Evolutionary conservation across 2,329 filamentous ascomycete species (phyloP).

Genomic region (Fusarium papillatum): DNA sequence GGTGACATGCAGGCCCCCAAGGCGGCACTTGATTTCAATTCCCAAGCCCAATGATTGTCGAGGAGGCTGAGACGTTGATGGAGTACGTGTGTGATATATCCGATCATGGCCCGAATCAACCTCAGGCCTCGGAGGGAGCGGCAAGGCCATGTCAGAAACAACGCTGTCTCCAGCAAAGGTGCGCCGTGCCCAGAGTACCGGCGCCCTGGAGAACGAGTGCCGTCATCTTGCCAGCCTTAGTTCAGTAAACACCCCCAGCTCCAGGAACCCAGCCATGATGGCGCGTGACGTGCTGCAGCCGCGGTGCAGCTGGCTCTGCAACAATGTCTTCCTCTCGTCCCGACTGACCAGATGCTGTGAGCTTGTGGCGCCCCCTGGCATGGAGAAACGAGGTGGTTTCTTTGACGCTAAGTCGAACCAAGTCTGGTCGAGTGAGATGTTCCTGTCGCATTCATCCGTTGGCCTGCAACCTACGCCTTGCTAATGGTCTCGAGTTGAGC

Average conservation of each 20-base stretch:
- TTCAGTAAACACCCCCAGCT: not conserved
- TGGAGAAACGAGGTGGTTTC: not conserved
- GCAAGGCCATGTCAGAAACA: not conserved
- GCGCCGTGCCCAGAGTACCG: not conserved
- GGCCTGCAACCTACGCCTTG: not conserved
- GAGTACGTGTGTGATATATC: not conserved
- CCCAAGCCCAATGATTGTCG: not conserved
- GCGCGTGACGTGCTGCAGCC: slow-evolving; percentile 26
- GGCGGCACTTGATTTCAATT: not conserved
- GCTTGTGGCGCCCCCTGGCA: slow-evolving; percentile 20
- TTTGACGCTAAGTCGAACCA: not conserved
- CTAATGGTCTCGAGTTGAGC: not conserved
- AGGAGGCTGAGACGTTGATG: not conserved
- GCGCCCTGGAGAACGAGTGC: not conserved
- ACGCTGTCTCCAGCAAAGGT: not conserved
- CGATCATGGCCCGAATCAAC: not conserved
- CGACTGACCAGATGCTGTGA: not conserved
- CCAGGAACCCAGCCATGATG: slow-evolving; percentile 5
- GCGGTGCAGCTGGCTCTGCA: slow-evolving; percentile 16
- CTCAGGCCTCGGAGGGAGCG: not conserved
- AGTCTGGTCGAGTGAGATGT: not conserved
- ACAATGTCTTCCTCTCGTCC: slow-evolving; percentile 3
- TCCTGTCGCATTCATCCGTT: not conserved
- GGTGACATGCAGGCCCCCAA: slow-evolving; percentile 2
- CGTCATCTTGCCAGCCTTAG: not conserved